Evolutionary conservation across 2,329 filamentous ascomycete genomes (phyloP), one percentile per base, ranked within the genome.

Genomic region (Alternaria gaisen): DNA sequence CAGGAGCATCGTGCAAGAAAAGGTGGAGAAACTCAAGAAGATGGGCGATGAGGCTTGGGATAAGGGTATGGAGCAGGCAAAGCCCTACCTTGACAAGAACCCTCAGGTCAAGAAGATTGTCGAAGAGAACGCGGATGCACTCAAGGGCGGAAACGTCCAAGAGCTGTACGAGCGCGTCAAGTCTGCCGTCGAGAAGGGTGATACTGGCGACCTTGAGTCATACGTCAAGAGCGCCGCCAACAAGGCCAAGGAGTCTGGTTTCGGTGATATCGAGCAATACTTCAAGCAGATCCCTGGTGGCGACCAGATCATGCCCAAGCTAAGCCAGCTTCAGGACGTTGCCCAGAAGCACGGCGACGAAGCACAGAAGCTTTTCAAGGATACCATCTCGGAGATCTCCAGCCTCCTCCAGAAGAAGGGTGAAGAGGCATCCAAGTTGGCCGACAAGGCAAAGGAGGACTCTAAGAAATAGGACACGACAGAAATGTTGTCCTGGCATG

Each of bases 1-100:
- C 22, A 84, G 85, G 63, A 84, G 87, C 66, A 73, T 93, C 40
- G 81, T 92, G 1, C 83, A 92, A 61, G 89, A 93, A 52, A 93
- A 91, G 84, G 82, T 84, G 2, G 80, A 91, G 72, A 83, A 90
- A 75, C 72, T 93, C 32, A 84, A 86, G 79, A 85, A 89, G 77
- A 79, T 92, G 2, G 90, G 89, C 22, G 89, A 93, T 41, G 84
- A 92, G 77, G 87, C 88, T 0, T 93, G 89, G 89, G 83, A 88
- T 66, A 90, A 91, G 81, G 89, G 87, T 0, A 73, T 91, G 47
- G 88, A 93, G 78, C 83, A 91, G 77, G 88, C 87, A 36, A 88
- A 91, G 81, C 90, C 90, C 0, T 86, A 88, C 60, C 83, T 93
- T 1, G 90, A 93, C 68, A 92, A 92, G 83, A 91, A 87, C 77